Conservation (phyloP, 2,329 filamentous ascomycete genomes). For the Fusarium fujikuroi region DNA sequence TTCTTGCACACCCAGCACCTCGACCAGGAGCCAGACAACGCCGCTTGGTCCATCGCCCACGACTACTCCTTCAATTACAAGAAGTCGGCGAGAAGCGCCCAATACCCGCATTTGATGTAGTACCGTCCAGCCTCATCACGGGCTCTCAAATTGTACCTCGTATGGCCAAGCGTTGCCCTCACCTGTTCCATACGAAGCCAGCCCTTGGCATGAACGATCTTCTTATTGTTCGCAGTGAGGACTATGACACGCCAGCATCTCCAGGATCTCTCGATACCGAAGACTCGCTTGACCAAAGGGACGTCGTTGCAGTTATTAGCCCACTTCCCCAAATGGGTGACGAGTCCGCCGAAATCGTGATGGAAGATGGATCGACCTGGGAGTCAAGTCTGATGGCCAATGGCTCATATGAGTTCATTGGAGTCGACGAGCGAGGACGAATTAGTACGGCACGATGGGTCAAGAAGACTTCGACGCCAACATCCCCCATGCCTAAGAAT, state of each 20-base stretch:
- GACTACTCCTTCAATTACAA: conserved; percentile 77
- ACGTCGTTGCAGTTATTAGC: conserved; percentile 76
- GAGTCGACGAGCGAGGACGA: conserved; percentile 66
- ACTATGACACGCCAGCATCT: conserved; percentile 60
- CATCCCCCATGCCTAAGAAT: conserved; percentile 26
- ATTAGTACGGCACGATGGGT: conserved; percentile 76
- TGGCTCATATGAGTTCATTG: conserved; percentile 74
- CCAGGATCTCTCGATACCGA: conserved; percentile 55
- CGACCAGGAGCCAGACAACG: conserved; percentile 69
- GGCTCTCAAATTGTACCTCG: conserved; percentile 67
- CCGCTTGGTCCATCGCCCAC: conserved; percentile 73
- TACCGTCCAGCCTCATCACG: conserved; percentile 72
- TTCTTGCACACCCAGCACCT: conserved; percentile 75
- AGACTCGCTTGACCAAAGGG: conserved; percentile 58
- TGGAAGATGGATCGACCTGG: conserved; percentile 72
- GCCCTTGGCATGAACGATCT: conserved; percentile 75
- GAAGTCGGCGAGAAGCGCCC: conserved; percentile 71
- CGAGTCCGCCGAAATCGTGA: conserved; percentile 71
- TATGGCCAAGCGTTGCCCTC: conserved; percentile 69
- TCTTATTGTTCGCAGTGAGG: conserved; percentile 75
- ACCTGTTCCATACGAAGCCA: conserved; percentile 71
- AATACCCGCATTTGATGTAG: conserved; percentile 76
- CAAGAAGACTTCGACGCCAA: conserved; percentile 51
- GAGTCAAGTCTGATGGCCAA: conserved; percentile 61
- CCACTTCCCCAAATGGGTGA: conserved; percentile 61